Conservation (phyloP, 1,284 basidiomycete genomes). For the Testicularia cyperi region DNA sequence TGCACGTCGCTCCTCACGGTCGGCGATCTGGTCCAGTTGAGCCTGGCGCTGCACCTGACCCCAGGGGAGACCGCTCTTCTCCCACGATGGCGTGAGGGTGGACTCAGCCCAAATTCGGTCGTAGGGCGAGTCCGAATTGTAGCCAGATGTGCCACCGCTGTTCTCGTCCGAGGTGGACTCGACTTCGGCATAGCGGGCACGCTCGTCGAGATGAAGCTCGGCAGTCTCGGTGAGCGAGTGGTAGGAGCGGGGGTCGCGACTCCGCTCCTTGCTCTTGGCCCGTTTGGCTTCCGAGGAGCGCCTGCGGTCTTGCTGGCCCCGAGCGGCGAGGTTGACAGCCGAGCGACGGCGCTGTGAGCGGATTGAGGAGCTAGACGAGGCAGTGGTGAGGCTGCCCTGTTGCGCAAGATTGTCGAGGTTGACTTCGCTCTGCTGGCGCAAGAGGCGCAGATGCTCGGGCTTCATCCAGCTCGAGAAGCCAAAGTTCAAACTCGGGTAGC, state of each 20-base stretch:
- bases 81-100: conserved; percentile 25
- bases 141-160: conserved; percentile 6
- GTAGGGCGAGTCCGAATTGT: conserved; percentile 16
- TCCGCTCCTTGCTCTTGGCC: conserved; percentile 16
- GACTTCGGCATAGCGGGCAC: conserved; percentile 49
- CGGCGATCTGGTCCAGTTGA: conserved; percentile 14
- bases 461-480: conserved; percentile 94
- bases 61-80: conserved; percentile 28
- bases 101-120: conserved; percentile 19
- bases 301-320: conserved; percentile 10
- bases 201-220: conserved; percentile 49
- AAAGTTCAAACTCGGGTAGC: conserved; percentile 79
- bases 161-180: conserved; percentile 39
- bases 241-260: conserved; percentile 31
- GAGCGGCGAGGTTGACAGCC: conserved; percentile 14
- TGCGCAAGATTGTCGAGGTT: conserved; percentile 44
- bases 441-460: conserved; percentile 75
- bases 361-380: conserved; percentile 12
- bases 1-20: conserved; percentile 22
- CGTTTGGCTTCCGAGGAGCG: conserved; percentile 23
- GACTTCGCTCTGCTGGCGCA: conserved; percentile 66
- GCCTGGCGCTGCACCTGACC: conserved; percentile 26
- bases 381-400: conserved; percentile 5
- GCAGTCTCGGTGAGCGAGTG: conserved; percentile 45
- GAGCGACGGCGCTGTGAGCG: conserved; percentile 13